Conservation (phyloP, 805 yeast genomes). For the Candida railenensis region DNA sequence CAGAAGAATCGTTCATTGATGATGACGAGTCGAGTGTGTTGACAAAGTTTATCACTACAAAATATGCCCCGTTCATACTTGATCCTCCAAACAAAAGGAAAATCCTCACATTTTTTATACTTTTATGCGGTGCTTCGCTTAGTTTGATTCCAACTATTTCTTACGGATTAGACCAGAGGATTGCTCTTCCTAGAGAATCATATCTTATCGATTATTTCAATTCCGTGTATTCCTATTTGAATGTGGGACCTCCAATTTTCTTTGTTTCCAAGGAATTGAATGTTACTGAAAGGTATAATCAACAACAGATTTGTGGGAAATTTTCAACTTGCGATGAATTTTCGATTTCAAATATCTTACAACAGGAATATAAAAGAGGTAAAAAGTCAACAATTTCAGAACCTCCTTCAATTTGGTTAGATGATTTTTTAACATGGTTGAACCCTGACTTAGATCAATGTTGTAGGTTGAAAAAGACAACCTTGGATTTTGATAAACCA, state of each 20-base stretch:
- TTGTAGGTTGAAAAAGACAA: slow-evolving; percentile 64
- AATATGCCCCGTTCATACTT: slow-evolving; percentile 63
- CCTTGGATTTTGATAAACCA: slow-evolving; percentile 18
- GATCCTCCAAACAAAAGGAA: slow-evolving; percentile 44
- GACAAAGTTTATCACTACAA: slow-evolving; percentile 38
- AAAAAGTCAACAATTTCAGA: slow-evolving; percentile 66
- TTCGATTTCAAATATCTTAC: slow-evolving; percentile 77
- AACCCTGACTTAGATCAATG: slow-evolving; percentile 87
- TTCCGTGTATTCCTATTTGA: slow-evolving; percentile 68
- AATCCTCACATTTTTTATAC: slow-evolving; percentile 53
- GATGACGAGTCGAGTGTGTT: slow-evolving; percentile 4
- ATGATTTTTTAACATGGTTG: slow-evolving; percentile 82
- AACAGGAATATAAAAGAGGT: slow-evolving; percentile 76
- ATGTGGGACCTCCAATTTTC: slow-evolving; percentile 90
- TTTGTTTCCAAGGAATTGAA: slow-evolving; percentile 74
- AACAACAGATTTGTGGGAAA: slow-evolving; percentile 80
- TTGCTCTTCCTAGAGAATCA: slow-evolving; percentile 83
- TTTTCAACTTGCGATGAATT: slow-evolving; percentile 79
- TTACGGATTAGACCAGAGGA: slow-evolving; percentile 85
- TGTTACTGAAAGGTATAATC: slow-evolving; percentile 58
- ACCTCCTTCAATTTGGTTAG: slow-evolving; percentile 91
- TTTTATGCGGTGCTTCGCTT: slow-evolving; percentile 68
- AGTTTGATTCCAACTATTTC: slow-evolving; percentile 65
- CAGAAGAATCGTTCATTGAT: slow-evolving; percentile 6
- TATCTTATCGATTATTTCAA: slow-evolving; percentile 79